Percentiles rank a stretch among this genome's conserved stretches.
These are phyloP conservation scores for Yarrowia galli DNA, from an alignment of 1,139 yeast species.

Conservation along the genomic window DNA sequence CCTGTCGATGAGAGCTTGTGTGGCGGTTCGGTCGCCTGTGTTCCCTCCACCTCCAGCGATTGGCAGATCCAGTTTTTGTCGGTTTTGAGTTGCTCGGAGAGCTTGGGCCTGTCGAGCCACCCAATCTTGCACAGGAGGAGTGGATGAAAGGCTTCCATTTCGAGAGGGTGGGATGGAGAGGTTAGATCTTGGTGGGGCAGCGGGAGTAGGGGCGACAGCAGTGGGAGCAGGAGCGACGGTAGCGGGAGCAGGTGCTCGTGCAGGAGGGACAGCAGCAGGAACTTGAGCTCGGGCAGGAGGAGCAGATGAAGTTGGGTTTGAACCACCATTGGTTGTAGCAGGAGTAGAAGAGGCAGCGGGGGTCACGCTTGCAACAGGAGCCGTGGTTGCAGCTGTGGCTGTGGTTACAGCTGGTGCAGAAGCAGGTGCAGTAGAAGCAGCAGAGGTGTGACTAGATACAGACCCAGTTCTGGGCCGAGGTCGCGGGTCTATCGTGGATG, in stretches of 20 bases:
- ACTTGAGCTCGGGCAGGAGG: neutral
- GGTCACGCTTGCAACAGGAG: neutral
- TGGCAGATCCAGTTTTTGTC: neutral
- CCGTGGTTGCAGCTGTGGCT: neutral
- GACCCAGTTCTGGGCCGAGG: neutral
- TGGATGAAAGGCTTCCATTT: neutral
- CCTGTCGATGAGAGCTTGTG: neutral
- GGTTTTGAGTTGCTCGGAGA: slow-evolving; percentile 2
- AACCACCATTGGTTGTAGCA: neutral
- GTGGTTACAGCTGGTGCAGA: neutral
- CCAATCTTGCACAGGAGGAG: neutral
- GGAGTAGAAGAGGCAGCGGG: neutral
- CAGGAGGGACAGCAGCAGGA: neutral
- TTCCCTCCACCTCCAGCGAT: neutral
- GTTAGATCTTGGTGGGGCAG: neutral
- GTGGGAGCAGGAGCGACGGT: neutral
- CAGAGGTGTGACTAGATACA: neutral
- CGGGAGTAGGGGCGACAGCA: neutral
- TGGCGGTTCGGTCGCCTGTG: neutral
- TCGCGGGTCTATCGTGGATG: neutral
- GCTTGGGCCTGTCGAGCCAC: slow-evolving; percentile 6
- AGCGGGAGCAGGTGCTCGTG: neutral
- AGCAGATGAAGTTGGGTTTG: neutral
- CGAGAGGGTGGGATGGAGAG: slow-evolving; percentile 1
- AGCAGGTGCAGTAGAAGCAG: neutral